Conservation (phyloP, 176 grass and related monocot genomes). For the Coix lacrymajobi region DNA sequence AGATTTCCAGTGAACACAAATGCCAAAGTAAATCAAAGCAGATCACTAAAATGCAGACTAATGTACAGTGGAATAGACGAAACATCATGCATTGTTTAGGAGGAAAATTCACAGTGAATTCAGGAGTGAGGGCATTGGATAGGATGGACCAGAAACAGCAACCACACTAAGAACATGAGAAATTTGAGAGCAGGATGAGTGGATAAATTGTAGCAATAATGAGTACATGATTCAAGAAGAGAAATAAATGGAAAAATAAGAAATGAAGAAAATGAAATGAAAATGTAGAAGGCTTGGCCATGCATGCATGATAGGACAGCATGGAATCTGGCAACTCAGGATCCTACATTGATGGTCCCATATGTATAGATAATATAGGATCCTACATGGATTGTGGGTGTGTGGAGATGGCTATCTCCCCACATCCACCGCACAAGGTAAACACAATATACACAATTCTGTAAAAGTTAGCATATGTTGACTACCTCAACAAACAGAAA, state of each 20-base stretch:
- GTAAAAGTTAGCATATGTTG: conserved; percentile 3
- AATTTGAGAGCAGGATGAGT: background rate
- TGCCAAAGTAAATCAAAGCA: background rate
- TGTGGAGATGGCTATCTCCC: background rate
- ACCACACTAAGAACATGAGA: background rate
- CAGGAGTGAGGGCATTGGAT: background rate
- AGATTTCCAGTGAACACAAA: background rate
- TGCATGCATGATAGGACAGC: background rate
- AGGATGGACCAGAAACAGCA: background rate
- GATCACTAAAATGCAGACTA: background rate
- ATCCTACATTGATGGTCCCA: background rate
- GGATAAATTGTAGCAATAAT: background rate
- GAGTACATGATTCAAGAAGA: background rate
- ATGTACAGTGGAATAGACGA: conserved; percentile 1
- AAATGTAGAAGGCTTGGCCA: background rate
- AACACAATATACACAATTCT: background rate
- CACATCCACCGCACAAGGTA: background rate
- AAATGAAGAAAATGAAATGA: background rate
- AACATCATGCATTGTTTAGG: background rate
- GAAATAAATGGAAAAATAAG: background rate
- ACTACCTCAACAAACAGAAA: background rate
- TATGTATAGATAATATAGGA: background rate
- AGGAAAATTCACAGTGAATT: background rate
- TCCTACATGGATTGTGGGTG: background rate
- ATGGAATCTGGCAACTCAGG: background rate